Percentiles rank a stretch among this genome's conserved stretches.
Conservation (phyloP, 768 basidiomycete species). For the Leccinum obscurum region DNA sequence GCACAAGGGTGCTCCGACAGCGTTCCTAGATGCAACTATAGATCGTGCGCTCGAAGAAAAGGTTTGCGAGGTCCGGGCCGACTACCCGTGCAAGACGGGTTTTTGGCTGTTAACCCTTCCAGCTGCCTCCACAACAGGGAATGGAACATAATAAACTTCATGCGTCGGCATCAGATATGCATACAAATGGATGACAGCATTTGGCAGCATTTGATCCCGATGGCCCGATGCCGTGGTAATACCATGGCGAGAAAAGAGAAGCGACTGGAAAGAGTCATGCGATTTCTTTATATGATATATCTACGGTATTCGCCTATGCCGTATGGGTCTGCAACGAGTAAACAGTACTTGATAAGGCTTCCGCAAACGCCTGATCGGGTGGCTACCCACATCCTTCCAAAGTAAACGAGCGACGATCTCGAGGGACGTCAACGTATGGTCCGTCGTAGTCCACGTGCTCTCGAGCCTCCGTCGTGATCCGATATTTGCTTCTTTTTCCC, state of each 20-base stretch:
- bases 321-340: slow-evolving; percentile 3
- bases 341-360: slow-evolving; percentile 4
- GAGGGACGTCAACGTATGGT: slow-evolving; percentile 12
- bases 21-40: background rate
- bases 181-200: background rate
- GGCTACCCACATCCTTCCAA: slow-evolving; percentile 27
- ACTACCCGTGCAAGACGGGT: background rate
- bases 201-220: slow-evolving; percentile 1
- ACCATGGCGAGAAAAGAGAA: background rate
- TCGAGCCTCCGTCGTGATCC: slow-evolving; percentile 8
- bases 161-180: background rate
- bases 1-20: background rate
- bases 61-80: background rate
- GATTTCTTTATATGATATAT: slow-evolving; percentile 5
- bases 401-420: slow-evolving; percentile 13
- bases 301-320: slow-evolving; percentile 14
- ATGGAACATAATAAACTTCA: background rate
- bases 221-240: background rate
- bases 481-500: slow-evolving; percentile 9
- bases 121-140: background rate
- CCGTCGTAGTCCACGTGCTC: slow-evolving; percentile 5
- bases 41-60: background rate
- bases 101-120: background rate
- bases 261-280: slow-evolving; percentile 1
- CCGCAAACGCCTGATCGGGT: slow-evolving; percentile 18